Conservation (phyloP, 345 rosid genomes). For the Populus deltoides region DNA sequence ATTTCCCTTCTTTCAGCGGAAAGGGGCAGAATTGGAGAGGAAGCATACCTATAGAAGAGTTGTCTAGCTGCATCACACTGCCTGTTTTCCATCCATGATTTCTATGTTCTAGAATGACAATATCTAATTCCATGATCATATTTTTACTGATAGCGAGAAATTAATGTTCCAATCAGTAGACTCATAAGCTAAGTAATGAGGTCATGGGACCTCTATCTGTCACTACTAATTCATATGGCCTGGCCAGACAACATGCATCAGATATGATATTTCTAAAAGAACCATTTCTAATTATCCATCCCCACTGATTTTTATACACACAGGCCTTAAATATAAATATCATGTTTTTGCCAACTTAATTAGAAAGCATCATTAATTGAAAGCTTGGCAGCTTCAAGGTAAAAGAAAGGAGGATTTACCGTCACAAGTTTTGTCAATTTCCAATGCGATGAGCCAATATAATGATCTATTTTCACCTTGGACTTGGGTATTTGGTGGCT, state of each 20-base stretch:
- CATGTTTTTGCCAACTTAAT: not conserved
- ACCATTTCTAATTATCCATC: not conserved
- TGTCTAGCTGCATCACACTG: not conserved
- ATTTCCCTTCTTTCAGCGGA: not conserved
- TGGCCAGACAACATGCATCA: not conserved
- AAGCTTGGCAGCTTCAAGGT: not conserved
- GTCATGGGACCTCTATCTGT: not conserved
- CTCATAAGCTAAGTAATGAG: not conserved
- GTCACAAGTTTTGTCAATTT: constrained; percentile 88
- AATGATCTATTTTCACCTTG: constrained; percentile 70
- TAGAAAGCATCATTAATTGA: not conserved
- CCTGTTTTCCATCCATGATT: not conserved
- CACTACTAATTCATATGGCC: not conserved
- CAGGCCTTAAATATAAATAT: no score
- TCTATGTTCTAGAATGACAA: not conserved
- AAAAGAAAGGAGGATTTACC: constrained; percentile 46
- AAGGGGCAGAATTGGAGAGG: not conserved
- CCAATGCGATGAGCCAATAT: constrained; percentile 62
- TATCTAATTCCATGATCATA: not conserved
- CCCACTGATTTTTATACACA: not conserved
- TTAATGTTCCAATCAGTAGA: not conserved
- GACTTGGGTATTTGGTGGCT: constrained; percentile 76
- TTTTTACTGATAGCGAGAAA: not conserved
- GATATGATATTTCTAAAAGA: not conserved
- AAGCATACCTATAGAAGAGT: not conserved